Evolutionary conservation across 1,284 basidiomycete genomes (phyloP), one percentile per base, ranked within the genome.

Genomic region (Porodaedalea pini): DNA sequence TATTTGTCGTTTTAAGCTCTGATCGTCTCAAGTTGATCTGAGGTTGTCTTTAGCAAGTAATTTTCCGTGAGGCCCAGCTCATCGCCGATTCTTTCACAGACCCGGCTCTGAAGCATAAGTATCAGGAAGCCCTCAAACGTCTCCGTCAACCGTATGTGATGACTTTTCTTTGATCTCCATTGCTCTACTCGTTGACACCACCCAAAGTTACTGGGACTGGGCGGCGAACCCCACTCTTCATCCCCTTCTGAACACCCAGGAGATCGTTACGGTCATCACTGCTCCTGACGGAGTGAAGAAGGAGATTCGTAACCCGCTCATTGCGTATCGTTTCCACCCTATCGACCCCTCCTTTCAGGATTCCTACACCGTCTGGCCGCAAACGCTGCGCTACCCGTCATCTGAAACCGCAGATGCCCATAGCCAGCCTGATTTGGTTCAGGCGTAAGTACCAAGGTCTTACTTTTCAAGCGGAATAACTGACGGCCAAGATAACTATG

Each of bases 261-360:
- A 69, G 34, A 63, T 67, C 37, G 61, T 67, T 13, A 72, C 80
- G 36, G 65, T 63, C 1, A 78, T 80, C 61, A 70, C 69, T 45
- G 66, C 66, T 5, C 70, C 73, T 6, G 64, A 73, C 47, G 78
- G 78, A 11, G 60, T n/a, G n/a, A n/a, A n/a, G n/a, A n/a, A n/a
- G n/a, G n/a, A n/a, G n/a, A n/a, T n/a, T n/a, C n/a, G n/a, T 52
- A 81, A 80, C 54, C 78, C 79, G 1, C 66, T 81, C 8, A 64
- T 67, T 27, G 66, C 69, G 3, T 80, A 80, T 63, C 68, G 57
- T 2, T 81, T 80, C 69, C 67, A 77, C 6, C 5, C 6, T 43
- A 43, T 43, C 23, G 71, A 73, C 49, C 52, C 62, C 2, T 71
- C 71, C 1, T 78, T 79, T 68, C 65, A 63, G 13, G 10, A 45